Percentiles rank a stretch among this genome's conserved stretches.
Conservation (phyloP, 495 filamentous ascomycete species). For the Penicillium canescens region DNA sequence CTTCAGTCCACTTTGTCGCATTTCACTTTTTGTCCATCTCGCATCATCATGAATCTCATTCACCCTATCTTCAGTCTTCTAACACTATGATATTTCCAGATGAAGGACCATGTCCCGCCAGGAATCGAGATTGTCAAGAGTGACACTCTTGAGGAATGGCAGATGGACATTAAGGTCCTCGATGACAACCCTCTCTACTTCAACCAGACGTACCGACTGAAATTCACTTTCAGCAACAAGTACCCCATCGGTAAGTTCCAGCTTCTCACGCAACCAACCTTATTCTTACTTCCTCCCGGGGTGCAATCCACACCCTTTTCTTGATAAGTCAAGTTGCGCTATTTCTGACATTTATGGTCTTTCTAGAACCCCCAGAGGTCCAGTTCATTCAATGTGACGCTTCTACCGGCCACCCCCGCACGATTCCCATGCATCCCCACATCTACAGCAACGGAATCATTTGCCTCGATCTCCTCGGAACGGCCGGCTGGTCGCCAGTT, state of each 20-base stretch:
- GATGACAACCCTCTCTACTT: slow-evolving; percentile 90
- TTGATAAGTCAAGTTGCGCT: not conserved
- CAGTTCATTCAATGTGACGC: slow-evolving; percentile 65
- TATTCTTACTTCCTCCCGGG: not conserved
- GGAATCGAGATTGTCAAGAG: slow-evolving; percentile 81
- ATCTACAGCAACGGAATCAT: slow-evolving; percentile 99
- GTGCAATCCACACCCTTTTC: not conserved
- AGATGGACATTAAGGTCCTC: slow-evolving; percentile 87
- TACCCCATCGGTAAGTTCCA: slow-evolving; percentile 81
- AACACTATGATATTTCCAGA: slow-evolving; percentile 23
- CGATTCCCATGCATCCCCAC: slow-evolving; percentile 95
- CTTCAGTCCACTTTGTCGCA: not conserved
- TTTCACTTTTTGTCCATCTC: not conserved
- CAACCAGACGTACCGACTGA: slow-evolving; percentile 77
- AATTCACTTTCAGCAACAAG: slow-evolving; percentile 76
- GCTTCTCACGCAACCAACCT: not conserved
- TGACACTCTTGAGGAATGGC: slow-evolving; percentile 86
- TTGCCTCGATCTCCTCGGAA: slow-evolving; percentile 89
- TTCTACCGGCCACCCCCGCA: slow-evolving; percentile 50
- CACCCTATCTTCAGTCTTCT: not conserved
- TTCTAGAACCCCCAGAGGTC: slow-evolving; percentile 85
- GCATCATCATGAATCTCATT: not conserved
- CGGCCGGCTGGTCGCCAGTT: slow-evolving; percentile 89
- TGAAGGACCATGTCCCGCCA: slow-evolving; percentile 51
- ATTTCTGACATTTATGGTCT: not conserved